phyloP scores from a whole-genome alignment of 2,329 filamentous ascomycete genomes.

The Hyphodiscus sp. region DNA sequence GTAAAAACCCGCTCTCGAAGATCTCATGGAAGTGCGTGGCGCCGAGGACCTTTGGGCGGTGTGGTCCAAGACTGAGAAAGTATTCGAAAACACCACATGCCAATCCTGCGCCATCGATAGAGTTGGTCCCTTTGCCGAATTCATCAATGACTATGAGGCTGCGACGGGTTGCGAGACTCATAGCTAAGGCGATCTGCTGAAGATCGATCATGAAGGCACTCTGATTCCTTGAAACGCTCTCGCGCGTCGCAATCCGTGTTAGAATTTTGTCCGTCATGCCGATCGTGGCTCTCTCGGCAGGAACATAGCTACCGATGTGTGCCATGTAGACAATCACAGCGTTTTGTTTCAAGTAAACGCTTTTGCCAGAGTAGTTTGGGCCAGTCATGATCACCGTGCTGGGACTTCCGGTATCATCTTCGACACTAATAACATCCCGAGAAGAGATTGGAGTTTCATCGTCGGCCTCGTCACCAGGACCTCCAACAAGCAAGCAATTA shows the following conservation, averaged over 20 bases:
- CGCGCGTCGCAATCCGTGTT: conserved; percentile 72
- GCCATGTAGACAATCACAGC: conserved; percentile 88
- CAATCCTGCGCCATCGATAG: conserved; percentile 52
- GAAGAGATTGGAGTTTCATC: background rate
- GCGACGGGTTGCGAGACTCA: conserved; percentile 65
- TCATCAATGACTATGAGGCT: conserved; percentile 91
- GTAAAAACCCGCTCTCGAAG: conserved; percentile 57
- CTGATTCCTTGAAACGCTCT: conserved; percentile 52
- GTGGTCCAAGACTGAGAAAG: conserved; percentile 40
- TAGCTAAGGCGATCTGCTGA: conserved; percentile 73
- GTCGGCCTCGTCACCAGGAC: conserved; percentile 33
- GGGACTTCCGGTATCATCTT: conserved; percentile 35
- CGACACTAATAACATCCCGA: conserved; percentile 1
- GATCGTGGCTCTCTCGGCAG: conserved; percentile 67
- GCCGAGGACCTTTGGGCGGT: conserved; percentile 50
- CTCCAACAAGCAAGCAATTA: conserved; percentile 63
- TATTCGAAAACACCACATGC: conserved; percentile 51
- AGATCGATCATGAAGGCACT: conserved; percentile 71
- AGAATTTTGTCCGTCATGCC: conserved; percentile 91
- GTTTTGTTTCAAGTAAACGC: conserved; percentile 88
- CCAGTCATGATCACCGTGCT: conserved; percentile 80
- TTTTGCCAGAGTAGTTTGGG: conserved; percentile 95
- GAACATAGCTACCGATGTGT: conserved; percentile 88
- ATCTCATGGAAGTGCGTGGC: conserved; percentile 67
- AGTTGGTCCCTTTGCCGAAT: conserved; percentile 64